Base-by-base conservation (phyloP, 495 filamentous ascomycete genomes). In the Aspergillus sparsus region DNA sequence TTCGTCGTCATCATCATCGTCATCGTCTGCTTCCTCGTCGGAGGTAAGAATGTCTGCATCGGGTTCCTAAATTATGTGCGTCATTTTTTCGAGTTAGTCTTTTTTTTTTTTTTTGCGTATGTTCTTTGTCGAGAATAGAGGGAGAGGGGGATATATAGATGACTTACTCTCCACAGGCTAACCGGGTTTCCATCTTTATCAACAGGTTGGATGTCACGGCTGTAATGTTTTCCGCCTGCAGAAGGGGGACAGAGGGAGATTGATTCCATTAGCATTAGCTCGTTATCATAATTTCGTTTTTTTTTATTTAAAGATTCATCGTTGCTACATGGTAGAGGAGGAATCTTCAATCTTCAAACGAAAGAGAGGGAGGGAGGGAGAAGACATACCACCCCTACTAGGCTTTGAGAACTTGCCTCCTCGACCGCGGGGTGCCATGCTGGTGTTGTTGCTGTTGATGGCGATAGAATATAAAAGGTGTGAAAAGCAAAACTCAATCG, bases 371-470 rank as follows among this genome's bases (percentile, higher is more conserved):
- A 15, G 12, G 3, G 11, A 1, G 18, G 7, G 37, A n/a, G 10
- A 46, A 46, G 15, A 46, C 18, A 18, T 79, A 93, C 92, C 91
- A 80, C 94, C 94, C 77, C 94, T 84, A 56, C 88, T 89, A 61
- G 89, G 91, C 80, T 98, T 98, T 76, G 84, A 88, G 73, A 92
- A 97, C 77, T 97, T 98, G 74, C 91, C 91, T 64, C 89, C 92
- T 65, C 92, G 87, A 67, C 91, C 91, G 58, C 77, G 76, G 57
- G 76, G 78, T 15, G 78, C 71, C 78, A 80, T 80, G 16, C 60
- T 70, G 59, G 44, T 50, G 52, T 46, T 7, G 52, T 27, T 27
- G 21, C 21, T 55, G 34, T 49, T 47, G 49, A 15, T 53, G 31
- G 11, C 18, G 8, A 10, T 9, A 55, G 42, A 31, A 27, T 27